Evolutionary conservation across 257 asterid genomes (phyloP), one percentile per base, ranked within the genome.

Genomic region (Capsicum baccatum): DNA sequence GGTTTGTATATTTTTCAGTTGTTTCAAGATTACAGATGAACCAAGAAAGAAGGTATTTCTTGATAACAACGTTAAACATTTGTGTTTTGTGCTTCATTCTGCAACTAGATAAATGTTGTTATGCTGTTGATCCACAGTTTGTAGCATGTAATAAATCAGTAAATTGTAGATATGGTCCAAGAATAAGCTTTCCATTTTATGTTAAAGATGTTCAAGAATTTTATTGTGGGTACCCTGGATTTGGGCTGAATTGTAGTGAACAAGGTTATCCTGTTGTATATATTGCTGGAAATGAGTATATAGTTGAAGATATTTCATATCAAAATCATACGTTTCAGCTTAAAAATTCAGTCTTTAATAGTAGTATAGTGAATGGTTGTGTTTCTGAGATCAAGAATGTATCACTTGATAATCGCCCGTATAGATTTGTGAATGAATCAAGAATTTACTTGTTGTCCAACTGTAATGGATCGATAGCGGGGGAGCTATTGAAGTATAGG

Each of bases 101-200:
- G 87, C 21, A 85, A 15, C 7, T 89, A 8, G 79, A 52, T 79
- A 78, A 26, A 26, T 87, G 91, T 56, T 87, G 2, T 80, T 87
- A 84, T 80, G 89, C 85, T 58, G 89, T 78, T 64, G 88, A 92
- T 88, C 42, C 44, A 6, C 84, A 48, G 48, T 94, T 88, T 59
- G 89, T 87, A 79, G 89, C 88, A 12, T 93, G 98, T 80, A 69
- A 8, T 78, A 68, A 6, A 16, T 79, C 92, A 10, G 71, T n/a
- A 21, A 63, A 33, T 8, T 93, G 95, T 35, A 83, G 84, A 5
- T 6, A 60, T 57, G 93, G 94, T 79, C 92, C 89, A 19, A 84
- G 5, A 58, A 87, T 94, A 79, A 91, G 87, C 48, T 94, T 87
- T 81, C 97, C 98, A 5, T 94, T 94, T 84, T 84, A 83, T 33